phyloP scores from a whole-genome alignment of 179 eudicot species.

The Amaranthus tricolor region DNA sequence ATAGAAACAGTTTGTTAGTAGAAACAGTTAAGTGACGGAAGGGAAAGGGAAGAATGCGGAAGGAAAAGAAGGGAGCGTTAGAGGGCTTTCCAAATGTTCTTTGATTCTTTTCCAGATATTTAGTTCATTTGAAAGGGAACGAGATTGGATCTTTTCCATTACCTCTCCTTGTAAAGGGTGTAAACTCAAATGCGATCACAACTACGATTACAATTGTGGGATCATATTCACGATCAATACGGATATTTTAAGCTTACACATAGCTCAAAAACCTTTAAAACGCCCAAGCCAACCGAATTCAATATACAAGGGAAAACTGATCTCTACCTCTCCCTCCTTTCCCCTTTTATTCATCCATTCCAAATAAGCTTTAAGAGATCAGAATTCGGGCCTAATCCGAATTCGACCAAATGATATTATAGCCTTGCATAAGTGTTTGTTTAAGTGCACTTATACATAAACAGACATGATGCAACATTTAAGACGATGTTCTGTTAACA shows the following conservation, averaged over 20 bases:
- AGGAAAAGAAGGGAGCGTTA: too few relatives aligned
- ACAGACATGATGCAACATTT: conserved; percentile 1
- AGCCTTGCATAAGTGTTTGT: neutral
- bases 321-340: neutral
- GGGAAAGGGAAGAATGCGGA: too few relatives aligned
- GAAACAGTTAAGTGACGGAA: too few relatives aligned
- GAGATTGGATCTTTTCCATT: neutral
- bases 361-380: neutral
- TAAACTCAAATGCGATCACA: too few relatives aligned
- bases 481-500: neutral
- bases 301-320: neutral
- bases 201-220: too few relatives aligned
- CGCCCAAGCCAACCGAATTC: neutral
- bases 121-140: neutral
- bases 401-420: neutral
- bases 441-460: neutral
- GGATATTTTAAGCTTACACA: too few relatives aligned
- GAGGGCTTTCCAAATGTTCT: too few relatives aligned
- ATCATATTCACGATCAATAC: too few relatives aligned
- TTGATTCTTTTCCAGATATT: too few relatives aligned
- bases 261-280: too few relatives aligned
- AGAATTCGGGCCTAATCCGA: neutral
- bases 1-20: too few relatives aligned
- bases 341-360: neutral
- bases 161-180: neutral